Conservation (phyloP, 305 asterid genomes). For the Fraxinus ornus region DNA sequence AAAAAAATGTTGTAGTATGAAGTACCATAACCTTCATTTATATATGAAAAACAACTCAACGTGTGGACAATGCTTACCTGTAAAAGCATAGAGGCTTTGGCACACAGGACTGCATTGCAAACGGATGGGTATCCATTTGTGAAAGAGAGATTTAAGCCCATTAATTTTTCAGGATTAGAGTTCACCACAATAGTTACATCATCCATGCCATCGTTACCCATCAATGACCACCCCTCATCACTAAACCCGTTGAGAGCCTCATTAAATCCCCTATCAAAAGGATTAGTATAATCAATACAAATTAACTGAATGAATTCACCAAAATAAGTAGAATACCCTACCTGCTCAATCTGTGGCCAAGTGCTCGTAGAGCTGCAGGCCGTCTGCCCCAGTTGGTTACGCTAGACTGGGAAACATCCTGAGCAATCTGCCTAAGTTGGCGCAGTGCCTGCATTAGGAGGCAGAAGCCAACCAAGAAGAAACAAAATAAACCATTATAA, state of each 20-base stretch:
- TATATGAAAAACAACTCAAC: not conserved
- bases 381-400: conserved; percentile 79
- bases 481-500: not conserved
- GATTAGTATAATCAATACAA: not conserved
- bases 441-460: conserved; percentile 66
- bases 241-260: conserved; percentile 78
- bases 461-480: not conserved
- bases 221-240: conserved; percentile 79
- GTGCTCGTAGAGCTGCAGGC: conserved; percentile 82
- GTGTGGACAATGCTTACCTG: conserved; percentile 44
- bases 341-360: conserved; percentile 86
- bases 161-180: conserved; percentile 71
- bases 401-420: conserved; percentile 65
- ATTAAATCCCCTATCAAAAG: conserved; percentile 67
- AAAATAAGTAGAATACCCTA: conserved; percentile 19
- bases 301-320: not conserved
- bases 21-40: not conserved
- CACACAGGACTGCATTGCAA: conserved; percentile 68
- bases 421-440: conserved; percentile 80
- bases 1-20: not conserved
- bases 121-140: conserved; percentile 59
- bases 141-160: conserved; percentile 67
- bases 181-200: conserved; percentile 78
- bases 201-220: conserved; percentile 71
- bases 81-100: conserved; percentile 90